Conservation (phyloP, 495 filamentous ascomycete species). For the Thozetella sp. region DNA sequence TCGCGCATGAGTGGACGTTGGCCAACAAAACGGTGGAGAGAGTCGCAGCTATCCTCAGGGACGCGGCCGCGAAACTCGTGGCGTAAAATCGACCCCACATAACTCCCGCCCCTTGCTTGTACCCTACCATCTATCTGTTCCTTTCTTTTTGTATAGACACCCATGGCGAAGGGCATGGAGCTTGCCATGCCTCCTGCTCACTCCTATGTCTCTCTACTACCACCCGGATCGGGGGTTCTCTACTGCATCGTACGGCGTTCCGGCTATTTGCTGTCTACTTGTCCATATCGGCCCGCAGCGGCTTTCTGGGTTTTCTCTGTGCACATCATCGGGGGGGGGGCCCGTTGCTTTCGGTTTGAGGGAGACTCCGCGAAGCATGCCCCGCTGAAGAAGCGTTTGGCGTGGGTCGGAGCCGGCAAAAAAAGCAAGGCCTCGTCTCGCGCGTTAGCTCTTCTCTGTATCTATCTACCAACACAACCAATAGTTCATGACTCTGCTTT, state of each 20-base stretch:
- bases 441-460: not conserved
- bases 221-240: too few species aligned
- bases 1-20: constrained; percentile 67
- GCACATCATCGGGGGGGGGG: too few species aligned
- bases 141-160: not conserved
- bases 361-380: too few species aligned
- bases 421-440: too few species aligned
- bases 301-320: not conserved
- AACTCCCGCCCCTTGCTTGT: not conserved
- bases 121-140: not conserved
- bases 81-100: not conserved
- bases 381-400: too few species aligned
- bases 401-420: too few species aligned
- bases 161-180: not conserved
- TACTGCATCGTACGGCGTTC: constrained; percentile 8
- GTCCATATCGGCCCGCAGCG: not conserved
- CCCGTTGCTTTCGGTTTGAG: too few species aligned
- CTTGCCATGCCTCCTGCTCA: not conserved
- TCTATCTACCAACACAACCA: not conserved
- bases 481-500: not conserved
- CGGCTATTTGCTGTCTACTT: not conserved
- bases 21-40: constrained; percentile 73
- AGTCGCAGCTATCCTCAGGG: constrained; percentile 66
- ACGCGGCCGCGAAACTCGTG: constrained; percentile 51
- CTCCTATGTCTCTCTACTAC: not conserved